These are phyloP conservation scores for Luffa acutangula DNA, from an alignment of 306 rosid genomes.

Conservation along the genomic window DNA sequence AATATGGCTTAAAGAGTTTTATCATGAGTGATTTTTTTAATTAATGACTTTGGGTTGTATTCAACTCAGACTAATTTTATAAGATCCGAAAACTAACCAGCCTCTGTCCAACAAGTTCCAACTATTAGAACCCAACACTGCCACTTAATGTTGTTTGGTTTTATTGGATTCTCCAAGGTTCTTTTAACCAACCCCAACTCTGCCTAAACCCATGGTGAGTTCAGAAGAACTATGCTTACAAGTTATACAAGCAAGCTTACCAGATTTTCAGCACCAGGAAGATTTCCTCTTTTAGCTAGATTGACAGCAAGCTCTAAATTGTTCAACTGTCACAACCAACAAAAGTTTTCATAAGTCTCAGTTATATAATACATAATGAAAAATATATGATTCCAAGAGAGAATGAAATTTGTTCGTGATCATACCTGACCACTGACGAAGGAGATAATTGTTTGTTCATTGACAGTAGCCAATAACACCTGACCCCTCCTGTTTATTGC, in stretches of 20 bases:
- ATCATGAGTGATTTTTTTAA: background rate
- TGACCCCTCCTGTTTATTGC: constrained; percentile 95
- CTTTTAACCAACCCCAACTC: background rate
- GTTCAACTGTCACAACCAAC: constrained; percentile 49
- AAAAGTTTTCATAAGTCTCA: background rate
- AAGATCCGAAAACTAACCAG: background rate
- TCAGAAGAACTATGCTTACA: background rate
- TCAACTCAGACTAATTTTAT: background rate
- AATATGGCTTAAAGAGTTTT: background rate
- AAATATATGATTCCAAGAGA: background rate
- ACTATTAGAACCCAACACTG: background rate
- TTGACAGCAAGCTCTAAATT: constrained; percentile 98
- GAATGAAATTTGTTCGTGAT: constrained; percentile 3
- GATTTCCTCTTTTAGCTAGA: constrained; percentile 98
- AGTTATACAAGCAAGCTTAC: constrained; percentile 24
- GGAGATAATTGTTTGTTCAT: constrained; percentile 87
- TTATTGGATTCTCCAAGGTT: background rate
- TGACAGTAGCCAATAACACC: constrained; percentile 93
- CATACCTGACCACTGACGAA: constrained; percentile 95
- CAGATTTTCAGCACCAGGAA: constrained; percentile 98
- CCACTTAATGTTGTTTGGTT: background rate
- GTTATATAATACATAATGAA: background rate
- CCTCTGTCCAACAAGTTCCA: background rate
- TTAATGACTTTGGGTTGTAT: background rate
- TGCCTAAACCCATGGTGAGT: background rate